phyloP scores from a whole-genome alignment of 805 yeast genomes.

The Nakazawaea peltata region DNA sequence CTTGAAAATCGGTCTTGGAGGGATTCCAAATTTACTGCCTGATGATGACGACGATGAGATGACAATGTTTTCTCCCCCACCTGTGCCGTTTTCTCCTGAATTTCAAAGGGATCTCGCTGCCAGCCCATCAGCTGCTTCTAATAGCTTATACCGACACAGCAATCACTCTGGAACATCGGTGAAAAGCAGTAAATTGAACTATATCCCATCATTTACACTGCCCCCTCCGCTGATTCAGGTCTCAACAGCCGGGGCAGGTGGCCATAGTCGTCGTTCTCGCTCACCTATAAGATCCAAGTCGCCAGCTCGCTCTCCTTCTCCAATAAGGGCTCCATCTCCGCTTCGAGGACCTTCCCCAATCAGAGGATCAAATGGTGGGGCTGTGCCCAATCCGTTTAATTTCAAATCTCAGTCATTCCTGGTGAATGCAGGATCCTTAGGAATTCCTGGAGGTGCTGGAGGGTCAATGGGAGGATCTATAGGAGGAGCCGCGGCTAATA shows the following conservation, averaged over 20 bases:
- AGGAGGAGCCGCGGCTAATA: conserved; percentile 58
- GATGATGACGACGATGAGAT: no score
- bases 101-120: no score
- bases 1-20: no score
- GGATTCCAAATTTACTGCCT: no score
- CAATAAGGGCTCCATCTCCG: conserved; percentile 16
- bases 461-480: conserved; percentile 11
- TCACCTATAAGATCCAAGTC: conserved; percentile 20
- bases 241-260: no score
- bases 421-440: conserved; percentile 20
- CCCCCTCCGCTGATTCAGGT: no score
- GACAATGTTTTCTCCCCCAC: no score
- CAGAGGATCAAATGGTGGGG: conserved; percentile 15
- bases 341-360: conserved; percentile 16
- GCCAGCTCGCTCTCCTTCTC: conserved; percentile 13
- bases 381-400: conserved; percentile 54
- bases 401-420: conserved; percentile 47
- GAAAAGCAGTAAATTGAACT: conserved; percentile 8
- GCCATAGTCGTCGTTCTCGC: conserved; percentile 11
- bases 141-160: conserved; percentile 2
- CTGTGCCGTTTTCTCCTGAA: no score
- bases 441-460: conserved; percentile 3
- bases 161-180: conserved; percentile 4
- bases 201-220: conserved; percentile 6
- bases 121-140: no score